A percentile compares a stretch with the other conserved stretches of the same genome.
Conservation (phyloP, 73 alveolate species). For the Effrenium voratum region DNA sequence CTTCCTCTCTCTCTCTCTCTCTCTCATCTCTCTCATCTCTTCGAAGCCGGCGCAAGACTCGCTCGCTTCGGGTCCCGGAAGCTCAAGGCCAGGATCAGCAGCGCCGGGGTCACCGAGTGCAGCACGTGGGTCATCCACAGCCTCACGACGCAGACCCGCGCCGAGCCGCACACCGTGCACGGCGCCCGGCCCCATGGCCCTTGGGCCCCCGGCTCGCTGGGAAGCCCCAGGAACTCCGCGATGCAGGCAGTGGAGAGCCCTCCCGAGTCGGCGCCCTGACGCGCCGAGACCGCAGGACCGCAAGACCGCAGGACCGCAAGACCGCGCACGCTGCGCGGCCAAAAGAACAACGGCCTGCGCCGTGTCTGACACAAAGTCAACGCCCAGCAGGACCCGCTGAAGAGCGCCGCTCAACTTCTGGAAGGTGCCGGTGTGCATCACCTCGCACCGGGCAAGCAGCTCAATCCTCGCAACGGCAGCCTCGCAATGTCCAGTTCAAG, state of each 20-base stretch:
- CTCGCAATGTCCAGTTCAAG: not conserved
- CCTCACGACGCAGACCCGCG: not conserved
- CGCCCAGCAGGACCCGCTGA: not conserved
- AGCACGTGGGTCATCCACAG: constrained; percentile 4
- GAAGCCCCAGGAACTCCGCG: constrained; percentile 1
- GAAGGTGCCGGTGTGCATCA: constrained; percentile 10
- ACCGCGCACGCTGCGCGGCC: not conserved
- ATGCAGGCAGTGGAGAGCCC: not conserved
- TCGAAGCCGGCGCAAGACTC: no score
- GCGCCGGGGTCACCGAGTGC: not conserved
- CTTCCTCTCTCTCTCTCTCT: no score
- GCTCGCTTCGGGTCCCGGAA: no score
- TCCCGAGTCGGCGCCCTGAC: no score
- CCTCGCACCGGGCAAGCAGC: no score
- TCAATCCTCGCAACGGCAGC: not conserved
- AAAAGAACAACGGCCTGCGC: not conserved
- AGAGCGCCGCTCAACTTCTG: not conserved
- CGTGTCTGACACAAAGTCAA: not conserved
- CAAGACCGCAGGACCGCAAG: no score
- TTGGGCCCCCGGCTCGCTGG: not conserved
- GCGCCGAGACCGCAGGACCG: no score
- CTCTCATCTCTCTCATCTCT: no score
- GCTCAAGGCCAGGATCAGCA: not conserved
- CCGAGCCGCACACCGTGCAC: not conserved
- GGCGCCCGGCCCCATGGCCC: not conserved